These are phyloP conservation scores for Phaeotremella skinneri DNA, from an alignment of 768 basidiomycete species.

Conservation along the genomic window DNA sequence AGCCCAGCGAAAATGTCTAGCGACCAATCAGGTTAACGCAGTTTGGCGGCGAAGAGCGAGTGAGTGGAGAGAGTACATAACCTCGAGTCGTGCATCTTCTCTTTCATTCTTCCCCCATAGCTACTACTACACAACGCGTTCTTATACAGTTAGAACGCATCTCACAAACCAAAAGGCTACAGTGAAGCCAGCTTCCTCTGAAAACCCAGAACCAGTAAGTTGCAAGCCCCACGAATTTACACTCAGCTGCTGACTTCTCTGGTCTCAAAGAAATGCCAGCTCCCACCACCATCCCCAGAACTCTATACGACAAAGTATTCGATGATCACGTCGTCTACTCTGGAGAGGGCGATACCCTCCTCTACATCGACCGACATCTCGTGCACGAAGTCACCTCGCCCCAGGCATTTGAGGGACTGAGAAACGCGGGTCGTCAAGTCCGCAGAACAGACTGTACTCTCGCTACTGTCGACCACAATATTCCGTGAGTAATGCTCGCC, in stretches of 20 bases:
- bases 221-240: too few species aligned
- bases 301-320: conserved; percentile 97
- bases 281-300: conserved; percentile 66
- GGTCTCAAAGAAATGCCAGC: conserved; percentile 57
- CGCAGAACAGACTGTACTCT: conserved; percentile 84
- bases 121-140: too few species aligned
- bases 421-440: conserved; percentile 69
- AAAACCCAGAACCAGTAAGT: too few species aligned
- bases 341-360: conserved; percentile 52
- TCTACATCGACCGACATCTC: conserved; percentile 58
- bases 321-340: conserved; percentile 87
- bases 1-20: not conserved
- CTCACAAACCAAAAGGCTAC: too few species aligned
- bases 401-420: conserved; percentile 87
- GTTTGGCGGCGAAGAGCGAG: not conserved
- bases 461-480: conserved; percentile 83
- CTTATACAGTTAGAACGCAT: too few species aligned
- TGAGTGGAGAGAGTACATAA: not conserved
- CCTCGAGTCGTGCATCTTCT: too few species aligned
- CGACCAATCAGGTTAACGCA: not conserved
- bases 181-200: too few species aligned
- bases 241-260: conserved; percentile 3
- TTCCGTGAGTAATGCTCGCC: conserved; percentile 67
- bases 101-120: too few species aligned
- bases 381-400: conserved; percentile 94